These are phyloP conservation scores for Cercospora sojina DNA, from an alignment of 2,329 filamentous ascomycete species.

Conservation along the genomic window DNA sequence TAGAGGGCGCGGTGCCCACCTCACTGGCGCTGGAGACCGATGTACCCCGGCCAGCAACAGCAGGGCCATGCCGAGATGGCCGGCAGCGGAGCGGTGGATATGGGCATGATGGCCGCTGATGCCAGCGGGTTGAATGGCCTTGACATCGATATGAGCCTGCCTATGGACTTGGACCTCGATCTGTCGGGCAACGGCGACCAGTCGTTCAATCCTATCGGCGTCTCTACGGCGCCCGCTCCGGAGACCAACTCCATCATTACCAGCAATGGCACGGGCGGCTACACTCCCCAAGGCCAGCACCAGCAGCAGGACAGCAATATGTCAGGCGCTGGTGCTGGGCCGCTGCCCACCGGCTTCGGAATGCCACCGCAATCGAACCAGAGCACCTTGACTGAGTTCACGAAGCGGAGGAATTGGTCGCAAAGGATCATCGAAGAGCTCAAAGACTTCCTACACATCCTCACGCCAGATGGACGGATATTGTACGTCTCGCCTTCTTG, in stretches of 20 bases:
- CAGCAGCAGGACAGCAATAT: constrained; percentile 30
- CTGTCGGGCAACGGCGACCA: constrained; percentile 26
- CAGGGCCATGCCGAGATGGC: constrained; percentile 20
- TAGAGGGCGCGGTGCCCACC: constrained; percentile 17
- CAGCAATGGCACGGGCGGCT: constrained; percentile 25
- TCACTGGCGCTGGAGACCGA: constrained; percentile 24
- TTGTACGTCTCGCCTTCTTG: constrained; percentile 82
- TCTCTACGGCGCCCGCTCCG: constrained; percentile 25
- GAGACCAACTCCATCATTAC: constrained; percentile 23
- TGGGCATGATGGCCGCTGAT: constrained; percentile 25
- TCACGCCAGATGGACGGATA: constrained; percentile 80
- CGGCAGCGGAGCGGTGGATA: constrained; percentile 20
- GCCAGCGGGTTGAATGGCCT: constrained; percentile 43
- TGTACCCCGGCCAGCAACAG: constrained; percentile 23
- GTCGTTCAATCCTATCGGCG: constrained; percentile 30
- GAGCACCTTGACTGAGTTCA: constrained; percentile 64
- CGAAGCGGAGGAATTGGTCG: constrained; percentile 74
- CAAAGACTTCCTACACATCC: constrained; percentile 82
- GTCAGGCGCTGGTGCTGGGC: constrained; percentile 53
- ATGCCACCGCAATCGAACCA: constrained; percentile 44
- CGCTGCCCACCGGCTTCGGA: constrained; percentile 56
- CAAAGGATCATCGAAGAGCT: constrained; percentile 87
- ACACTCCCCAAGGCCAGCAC: constrained; percentile 31
- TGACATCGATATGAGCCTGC: constrained; percentile 48
- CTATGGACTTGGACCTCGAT: constrained; percentile 48